Percentiles rank a stretch among this genome's conserved stretches.
phyloP scores from a whole-genome alignment of 495 filamentous ascomycete species.

The Penicillium crystallinum region DNA sequence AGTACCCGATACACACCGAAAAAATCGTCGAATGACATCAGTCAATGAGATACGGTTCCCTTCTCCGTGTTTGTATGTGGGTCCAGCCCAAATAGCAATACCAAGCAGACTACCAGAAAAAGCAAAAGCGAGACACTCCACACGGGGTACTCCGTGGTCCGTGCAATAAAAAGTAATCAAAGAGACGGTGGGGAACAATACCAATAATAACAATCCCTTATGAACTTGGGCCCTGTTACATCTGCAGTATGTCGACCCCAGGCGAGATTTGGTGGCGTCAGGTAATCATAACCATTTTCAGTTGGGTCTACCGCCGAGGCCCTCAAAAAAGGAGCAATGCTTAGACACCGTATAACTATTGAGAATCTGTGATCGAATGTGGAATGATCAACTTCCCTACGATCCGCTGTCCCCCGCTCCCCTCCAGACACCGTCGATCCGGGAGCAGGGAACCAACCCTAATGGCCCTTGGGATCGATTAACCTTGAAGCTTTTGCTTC shows the following conservation, averaged over 20 bases:
- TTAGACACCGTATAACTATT: not conserved
- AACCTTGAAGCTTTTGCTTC: not conserved
- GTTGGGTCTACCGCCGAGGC: not conserved
- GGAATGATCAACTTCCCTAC: not conserved
- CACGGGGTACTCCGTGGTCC: too few relatives aligned
- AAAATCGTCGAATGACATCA: not conserved
- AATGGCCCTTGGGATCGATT: conserved; percentile 6
- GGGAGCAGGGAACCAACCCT: conserved; percentile 16
- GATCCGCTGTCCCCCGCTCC: conserved; percentile 7
- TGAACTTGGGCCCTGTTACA: conserved; percentile 1
- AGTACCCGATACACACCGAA: not conserved
- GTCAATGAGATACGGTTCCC: not conserved
- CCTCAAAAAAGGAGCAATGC: not conserved
- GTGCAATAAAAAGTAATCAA: not conserved
- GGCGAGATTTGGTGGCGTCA: not conserved
- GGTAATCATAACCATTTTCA: not conserved
- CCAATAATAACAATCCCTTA: not conserved
- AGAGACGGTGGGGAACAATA: conserved; percentile 6
- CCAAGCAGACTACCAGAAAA: not conserved
- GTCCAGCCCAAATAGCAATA: conserved; percentile 8
- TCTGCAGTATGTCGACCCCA: not conserved
- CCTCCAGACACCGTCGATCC: conserved; percentile 19
- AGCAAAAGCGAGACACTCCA: too few relatives aligned
- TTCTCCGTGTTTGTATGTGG: conserved; percentile 7
- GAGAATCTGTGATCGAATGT: not conserved